Evolutionary conservation across 1,139 yeast species (phyloP).

Genomic region (Geotrichum bryndzae): DNA sequence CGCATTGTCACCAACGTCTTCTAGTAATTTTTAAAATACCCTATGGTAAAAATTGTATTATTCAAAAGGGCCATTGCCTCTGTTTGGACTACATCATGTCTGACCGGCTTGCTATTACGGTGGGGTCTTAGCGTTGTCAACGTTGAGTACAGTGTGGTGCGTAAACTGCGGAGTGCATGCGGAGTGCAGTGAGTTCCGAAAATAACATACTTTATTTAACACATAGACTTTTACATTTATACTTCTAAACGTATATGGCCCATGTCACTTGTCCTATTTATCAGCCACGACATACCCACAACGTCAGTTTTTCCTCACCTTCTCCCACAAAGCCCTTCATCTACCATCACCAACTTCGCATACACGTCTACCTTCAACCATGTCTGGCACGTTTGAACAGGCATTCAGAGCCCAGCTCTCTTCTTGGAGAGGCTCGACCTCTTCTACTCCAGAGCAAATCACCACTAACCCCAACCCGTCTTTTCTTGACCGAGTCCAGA

Average conservation of each 20-base stretch:
- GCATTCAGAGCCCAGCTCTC: constrained; percentile 37
- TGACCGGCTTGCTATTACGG: not conserved
- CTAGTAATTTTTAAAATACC: no score
- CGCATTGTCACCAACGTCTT: no score
- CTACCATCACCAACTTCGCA: not conserved
- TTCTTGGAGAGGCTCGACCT: constrained; percentile 32
- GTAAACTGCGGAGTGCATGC: not conserved
- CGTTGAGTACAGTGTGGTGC: not conserved
- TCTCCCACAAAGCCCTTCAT: not conserved
- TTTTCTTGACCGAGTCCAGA: constrained; percentile 39
- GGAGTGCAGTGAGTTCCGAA: not conserved
- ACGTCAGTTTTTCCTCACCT: not conserved
- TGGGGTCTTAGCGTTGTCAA: not conserved
- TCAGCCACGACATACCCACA: not conserved
- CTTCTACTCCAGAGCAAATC: constrained; percentile 22
- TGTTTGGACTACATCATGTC: no score
- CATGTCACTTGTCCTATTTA: not conserved
- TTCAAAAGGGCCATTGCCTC: no score
- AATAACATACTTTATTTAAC: no score
- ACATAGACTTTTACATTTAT: not conserved
- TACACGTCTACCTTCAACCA: not conserved
- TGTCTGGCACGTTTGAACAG: constrained; percentile 26
- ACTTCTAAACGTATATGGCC: no score
- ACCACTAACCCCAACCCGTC: constrained; percentile 26
- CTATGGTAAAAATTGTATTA: no score